These are phyloP conservation scores for Xylaria sp. DNA, from an alignment of 2,329 filamentous ascomycete genomes.

Conservation along the genomic window DNA sequence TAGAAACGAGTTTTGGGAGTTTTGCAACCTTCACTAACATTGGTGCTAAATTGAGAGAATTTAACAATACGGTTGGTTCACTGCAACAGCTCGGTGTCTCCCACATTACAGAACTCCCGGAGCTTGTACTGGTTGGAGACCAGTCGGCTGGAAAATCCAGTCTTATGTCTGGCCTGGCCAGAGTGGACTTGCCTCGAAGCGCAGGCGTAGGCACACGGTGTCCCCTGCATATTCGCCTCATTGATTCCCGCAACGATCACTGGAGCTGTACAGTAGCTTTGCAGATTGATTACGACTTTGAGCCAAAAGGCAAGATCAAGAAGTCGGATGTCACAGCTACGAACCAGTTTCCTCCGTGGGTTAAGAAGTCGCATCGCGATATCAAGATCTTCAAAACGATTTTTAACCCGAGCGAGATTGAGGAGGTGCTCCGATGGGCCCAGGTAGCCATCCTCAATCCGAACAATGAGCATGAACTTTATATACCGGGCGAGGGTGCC, in stretches of 20 bases:
- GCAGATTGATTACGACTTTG: constrained; percentile 71
- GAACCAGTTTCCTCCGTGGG: constrained; percentile 75
- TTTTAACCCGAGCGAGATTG: constrained; percentile 69
- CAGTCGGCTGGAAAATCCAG: constrained; percentile 86
- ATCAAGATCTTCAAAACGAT: constrained; percentile 73
- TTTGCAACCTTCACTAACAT: constrained; percentile 63
- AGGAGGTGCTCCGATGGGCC: constrained; percentile 75
- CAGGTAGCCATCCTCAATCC: constrained; percentile 83
- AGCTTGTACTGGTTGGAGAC: constrained; percentile 85
- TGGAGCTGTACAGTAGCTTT: constrained; percentile 79
- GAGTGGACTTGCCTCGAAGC: constrained; percentile 69
- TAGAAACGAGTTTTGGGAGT: constrained; percentile 46
- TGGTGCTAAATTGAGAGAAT: constrained; percentile 70
- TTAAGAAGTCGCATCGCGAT: constrained; percentile 56
- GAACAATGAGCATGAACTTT: constrained; percentile 61
- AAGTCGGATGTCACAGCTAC: constrained; percentile 60
- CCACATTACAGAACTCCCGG: constrained; percentile 76
- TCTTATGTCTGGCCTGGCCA: constrained; percentile 59
- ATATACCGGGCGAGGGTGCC: constrained; percentile 62
- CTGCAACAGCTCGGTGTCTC: constrained; percentile 79
- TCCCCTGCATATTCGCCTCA: constrained; percentile 81
- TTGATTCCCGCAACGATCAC: constrained; percentile 60
- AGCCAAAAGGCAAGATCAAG: constrained; percentile 55
- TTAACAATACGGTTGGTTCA: constrained; percentile 73
- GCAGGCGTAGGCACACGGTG: constrained; percentile 75